phyloP scores from a whole-genome alignment of 208 protist species.

The Leishmania amazonensis region DNA sequence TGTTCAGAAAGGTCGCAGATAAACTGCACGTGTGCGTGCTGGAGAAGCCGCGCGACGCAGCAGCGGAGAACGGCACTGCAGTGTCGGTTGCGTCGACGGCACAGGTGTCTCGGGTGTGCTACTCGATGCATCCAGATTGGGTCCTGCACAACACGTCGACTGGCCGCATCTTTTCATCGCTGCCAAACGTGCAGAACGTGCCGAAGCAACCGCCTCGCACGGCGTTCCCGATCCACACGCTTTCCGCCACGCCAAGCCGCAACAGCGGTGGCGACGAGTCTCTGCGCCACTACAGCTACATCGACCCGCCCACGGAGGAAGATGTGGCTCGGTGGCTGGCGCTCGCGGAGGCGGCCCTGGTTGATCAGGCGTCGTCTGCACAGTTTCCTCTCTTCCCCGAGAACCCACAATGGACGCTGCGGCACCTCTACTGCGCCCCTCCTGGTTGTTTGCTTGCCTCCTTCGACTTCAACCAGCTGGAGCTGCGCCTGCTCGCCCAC shows the following conservation, averaged over 20 bases:
- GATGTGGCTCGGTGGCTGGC: slow-evolving; percentile 25
- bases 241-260: slow-evolving; percentile 1
- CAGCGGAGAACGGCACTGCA: neutral
- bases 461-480: slow-evolving; percentile 89
- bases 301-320: slow-evolving; percentile 2
- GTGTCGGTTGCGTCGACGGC: neutral
- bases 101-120: slow-evolving; percentile 31
- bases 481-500: slow-evolving; percentile 82
- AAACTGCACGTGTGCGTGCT: slow-evolving; percentile 32
- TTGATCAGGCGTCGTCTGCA: neutral
- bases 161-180: slow-evolving; percentile 60
- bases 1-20: slow-evolving; percentile 29
- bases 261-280: slow-evolving; percentile 4
- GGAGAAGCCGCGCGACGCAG: slow-evolving; percentile 7
- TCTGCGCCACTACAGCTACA: slow-evolving; percentile 1
- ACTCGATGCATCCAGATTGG: slow-evolving; percentile 78
- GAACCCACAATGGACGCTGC: slow-evolving; percentile 60
- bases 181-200: slow-evolving; percentile 72
- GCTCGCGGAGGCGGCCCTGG: neutral
- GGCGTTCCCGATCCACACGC: slow-evolving; percentile 10
- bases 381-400: slow-evolving; percentile 21
- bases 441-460: slow-evolving; percentile 70
- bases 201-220: slow-evolving; percentile 43
- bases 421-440: slow-evolving; percentile 66
- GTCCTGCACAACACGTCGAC: slow-evolving; percentile 58